Evolutionary conservation across 768 basidiomycete species (phyloP), one percentile per base, ranked within the genome.

Genomic region (Suillus alpinus): DNA sequence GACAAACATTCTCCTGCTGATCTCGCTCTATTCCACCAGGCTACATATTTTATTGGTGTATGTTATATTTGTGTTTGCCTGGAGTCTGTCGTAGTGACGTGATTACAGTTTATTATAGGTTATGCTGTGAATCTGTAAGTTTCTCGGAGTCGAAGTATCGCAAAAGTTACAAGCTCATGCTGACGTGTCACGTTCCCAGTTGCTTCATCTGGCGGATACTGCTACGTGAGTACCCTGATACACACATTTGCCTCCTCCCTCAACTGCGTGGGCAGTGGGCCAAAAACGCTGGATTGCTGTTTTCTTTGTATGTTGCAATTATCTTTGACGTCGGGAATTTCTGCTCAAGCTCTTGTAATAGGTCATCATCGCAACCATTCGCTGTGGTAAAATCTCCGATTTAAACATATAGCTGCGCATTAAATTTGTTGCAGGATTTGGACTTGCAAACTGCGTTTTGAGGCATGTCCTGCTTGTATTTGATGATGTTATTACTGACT

Each of bases 201-300:
- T 63, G 58, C 53, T 66, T 63, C 31, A 31, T 66, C 39, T 66
- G 65, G 66, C 65, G 66, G 20, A 63, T 66, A 26, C 63, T 61
- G 65, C 59, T 59, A 56, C 31, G 66, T 66, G 49, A 59, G 66
- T 31, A 57, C 37, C 23, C 14, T 12, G n/a, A 14, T n/a, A 8
- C 29, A 23, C 34, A 20, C 23, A 16, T 18, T 0, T 39, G 13
- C 39, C 32, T 32, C 34, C 14, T 31, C 36, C 41, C 18, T 29
- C 43, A 20, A 40, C 18, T 20, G 20, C 20, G n/a, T 32, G 32
- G 23, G 18, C 44, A 66, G 66, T 61, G 59, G 59, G 66, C 55
- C 59, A 59, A 14, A 62, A 61, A 32, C 34, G 1, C 6, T 20
- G 20, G 49, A 39, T 66, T 20, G 60, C 59, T 49, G 37, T 66